These are phyloP conservation scores for Kregervanrija pseudodelftensis DNA, from an alignment of 805 yeast genomes.

Conservation along the genomic window DNA sequence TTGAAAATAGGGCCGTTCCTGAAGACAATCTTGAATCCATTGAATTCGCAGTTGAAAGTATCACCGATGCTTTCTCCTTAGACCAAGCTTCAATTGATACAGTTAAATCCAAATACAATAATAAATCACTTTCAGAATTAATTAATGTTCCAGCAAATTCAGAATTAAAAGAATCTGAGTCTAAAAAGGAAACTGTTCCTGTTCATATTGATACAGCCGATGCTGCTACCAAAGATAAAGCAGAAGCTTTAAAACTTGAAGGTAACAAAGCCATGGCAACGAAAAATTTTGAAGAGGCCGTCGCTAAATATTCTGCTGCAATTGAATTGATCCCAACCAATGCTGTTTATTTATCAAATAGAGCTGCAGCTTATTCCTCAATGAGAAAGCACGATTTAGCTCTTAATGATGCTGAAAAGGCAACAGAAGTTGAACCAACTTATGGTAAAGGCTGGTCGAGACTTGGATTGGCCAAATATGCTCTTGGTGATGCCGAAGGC, in stretches of 20 bases:
- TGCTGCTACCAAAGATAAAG: constrained; percentile 48
- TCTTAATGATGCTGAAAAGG: constrained; percentile 72
- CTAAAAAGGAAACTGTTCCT: constrained; percentile 25
- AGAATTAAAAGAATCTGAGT: constrained; percentile 8
- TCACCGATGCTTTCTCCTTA: constrained; percentile 78
- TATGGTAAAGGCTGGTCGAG: constrained; percentile 94
- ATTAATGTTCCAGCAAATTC: constrained; percentile 21
- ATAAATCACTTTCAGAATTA: constrained; percentile 41
- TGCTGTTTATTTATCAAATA: constrained; percentile 82
- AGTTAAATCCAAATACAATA: constrained; percentile 35
- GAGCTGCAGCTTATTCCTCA: constrained; percentile 95
- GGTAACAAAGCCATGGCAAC: constrained; percentile 88
- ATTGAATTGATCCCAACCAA: constrained; percentile 61
- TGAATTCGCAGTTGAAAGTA: constrained; percentile 90
- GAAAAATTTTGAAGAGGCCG: constrained; percentile 63
- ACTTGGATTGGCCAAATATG: constrained; percentile 88
- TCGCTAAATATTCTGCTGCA: constrained; percentile 75
- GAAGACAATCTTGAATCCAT: constrained; percentile 83
- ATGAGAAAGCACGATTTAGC: constrained; percentile 68
- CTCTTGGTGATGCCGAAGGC: constrained; percentile 87
- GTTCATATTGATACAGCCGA: constrained; percentile 39
- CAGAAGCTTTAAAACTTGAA: constrained; percentile 77
- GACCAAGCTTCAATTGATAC: constrained; percentile 34
- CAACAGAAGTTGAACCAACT: constrained; percentile 67
- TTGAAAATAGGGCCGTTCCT: constrained; percentile 54